A percentile compares a stretch with the other conserved stretches of the same genome.
phyloP scores from a whole-genome alignment of 2,329 filamentous ascomycete genomes.

The Emydomyces testavorans region DNA sequence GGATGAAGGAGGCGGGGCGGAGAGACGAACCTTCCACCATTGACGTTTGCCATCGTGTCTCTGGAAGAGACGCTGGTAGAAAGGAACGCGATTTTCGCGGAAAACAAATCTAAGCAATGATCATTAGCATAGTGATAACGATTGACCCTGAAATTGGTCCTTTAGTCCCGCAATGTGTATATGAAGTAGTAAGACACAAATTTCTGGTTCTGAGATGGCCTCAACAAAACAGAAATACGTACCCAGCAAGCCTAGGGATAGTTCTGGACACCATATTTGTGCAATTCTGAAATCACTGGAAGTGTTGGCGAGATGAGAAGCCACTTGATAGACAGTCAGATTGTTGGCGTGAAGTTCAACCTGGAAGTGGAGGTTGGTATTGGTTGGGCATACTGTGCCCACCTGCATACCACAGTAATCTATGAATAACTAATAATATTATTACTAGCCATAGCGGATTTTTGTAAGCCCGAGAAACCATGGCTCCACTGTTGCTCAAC shows the following conservation, averaged over 20 bases:
- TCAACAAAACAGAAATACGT: slow-evolving; percentile 20
- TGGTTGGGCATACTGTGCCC: too few relatives aligned
- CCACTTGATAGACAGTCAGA: slow-evolving; percentile 21
- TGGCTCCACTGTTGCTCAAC: too few relatives aligned
- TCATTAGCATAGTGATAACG: not conserved
- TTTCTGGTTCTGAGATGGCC: not conserved
- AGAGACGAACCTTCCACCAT: slow-evolving; percentile 52
- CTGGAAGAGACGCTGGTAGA: slow-evolving; percentile 58
- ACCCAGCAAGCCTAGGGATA: slow-evolving; percentile 35
- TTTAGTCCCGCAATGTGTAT: not conserved
- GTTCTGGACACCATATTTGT: slow-evolving; percentile 35
- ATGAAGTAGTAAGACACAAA: not conserved
- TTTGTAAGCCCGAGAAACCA: too few relatives aligned
- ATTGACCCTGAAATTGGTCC: not conserved
- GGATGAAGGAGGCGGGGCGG: not conserved
- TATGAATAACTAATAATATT: too few relatives aligned
- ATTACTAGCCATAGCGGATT: too few relatives aligned
- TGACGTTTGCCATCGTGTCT: slow-evolving; percentile 53
- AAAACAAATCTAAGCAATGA: slow-evolving; percentile 39
- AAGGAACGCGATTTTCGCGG: slow-evolving; percentile 56
- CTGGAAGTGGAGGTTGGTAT: slow-evolving; percentile 11
- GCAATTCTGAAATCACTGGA: not conserved
- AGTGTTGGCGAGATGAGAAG: slow-evolving; percentile 9
- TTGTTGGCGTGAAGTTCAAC: slow-evolving; percentile 23
- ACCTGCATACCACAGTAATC: too few relatives aligned